phyloP scores from a whole-genome alignment of 2,329 filamentous ascomycete species.

The Botrytis fragariae region DNA sequence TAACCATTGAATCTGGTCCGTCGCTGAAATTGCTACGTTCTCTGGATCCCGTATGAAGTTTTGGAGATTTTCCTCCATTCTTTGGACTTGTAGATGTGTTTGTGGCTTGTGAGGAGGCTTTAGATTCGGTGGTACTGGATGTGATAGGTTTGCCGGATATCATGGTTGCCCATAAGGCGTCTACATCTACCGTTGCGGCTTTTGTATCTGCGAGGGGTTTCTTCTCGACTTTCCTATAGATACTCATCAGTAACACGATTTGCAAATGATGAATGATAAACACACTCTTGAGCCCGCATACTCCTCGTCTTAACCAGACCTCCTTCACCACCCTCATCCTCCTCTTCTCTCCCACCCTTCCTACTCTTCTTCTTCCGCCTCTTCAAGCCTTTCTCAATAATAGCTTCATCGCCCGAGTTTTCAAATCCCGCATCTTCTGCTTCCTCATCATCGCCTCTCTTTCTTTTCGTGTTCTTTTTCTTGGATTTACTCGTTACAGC shows the following conservation, averaged over 20 bases:
- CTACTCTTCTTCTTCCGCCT: slow-evolving; percentile 48
- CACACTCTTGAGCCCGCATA: slow-evolving; percentile 64
- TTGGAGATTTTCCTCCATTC: background rate
- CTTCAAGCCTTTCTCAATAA: slow-evolving; percentile 59
- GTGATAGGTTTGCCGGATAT: slow-evolving; percentile 43
- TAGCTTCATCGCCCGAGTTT: slow-evolving; percentile 70
- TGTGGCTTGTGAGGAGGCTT: slow-evolving; percentile 13
- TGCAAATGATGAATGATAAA: background rate
- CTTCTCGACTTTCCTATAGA: slow-evolving; percentile 30
- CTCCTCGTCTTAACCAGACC: slow-evolving; percentile 70
- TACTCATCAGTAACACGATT: slow-evolving; percentile 8
- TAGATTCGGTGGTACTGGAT: slow-evolving; percentile 11
- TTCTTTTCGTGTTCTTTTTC: slow-evolving; percentile 38
- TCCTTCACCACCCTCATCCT: slow-evolving; percentile 63
- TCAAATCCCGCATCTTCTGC: slow-evolving; percentile 53
- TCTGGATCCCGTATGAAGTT: slow-evolving; percentile 20
- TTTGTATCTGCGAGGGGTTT: slow-evolving; percentile 32
- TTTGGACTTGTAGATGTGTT: background rate
- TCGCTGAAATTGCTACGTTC: slow-evolving; percentile 31
- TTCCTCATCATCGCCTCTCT: slow-evolving; percentile 37
- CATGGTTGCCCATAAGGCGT: slow-evolving; percentile 69
- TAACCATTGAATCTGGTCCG: slow-evolving; percentile 46
- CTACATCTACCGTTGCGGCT: slow-evolving; percentile 63
- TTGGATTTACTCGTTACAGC: slow-evolving; percentile 17
- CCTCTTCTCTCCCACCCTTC: slow-evolving; percentile 45